A percentile compares a stretch with the other conserved stretches of the same genome.
Conservation (phyloP, 192 early-diverging fungal species). For the Geranomyces michiganensis region DNA sequence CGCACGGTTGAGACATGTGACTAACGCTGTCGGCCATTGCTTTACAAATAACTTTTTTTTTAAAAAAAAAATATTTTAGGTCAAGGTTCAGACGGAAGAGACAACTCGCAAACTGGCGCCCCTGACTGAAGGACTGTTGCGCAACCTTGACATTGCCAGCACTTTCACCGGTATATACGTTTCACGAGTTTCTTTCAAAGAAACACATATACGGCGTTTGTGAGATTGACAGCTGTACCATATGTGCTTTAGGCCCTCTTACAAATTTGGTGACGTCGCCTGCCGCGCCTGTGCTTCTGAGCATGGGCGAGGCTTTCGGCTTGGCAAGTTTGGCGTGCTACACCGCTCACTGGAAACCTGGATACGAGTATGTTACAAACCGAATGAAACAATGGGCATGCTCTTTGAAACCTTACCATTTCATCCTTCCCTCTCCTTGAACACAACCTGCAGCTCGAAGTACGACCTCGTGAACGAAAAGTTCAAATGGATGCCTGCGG, state of each 20-base stretch:
- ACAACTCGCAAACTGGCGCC: not conserved
- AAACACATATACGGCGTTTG: too few relatives aligned
- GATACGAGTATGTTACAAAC: conserved; percentile 5
- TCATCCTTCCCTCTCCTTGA: not conserved
- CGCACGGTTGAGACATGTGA: not conserved
- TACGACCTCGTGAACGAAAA: not conserved
- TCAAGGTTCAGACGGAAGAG: conserved; percentile 4
- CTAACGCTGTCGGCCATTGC: not conserved
- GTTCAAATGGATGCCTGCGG: not conserved
- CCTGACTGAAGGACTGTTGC: not conserved
- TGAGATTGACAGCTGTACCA: too few relatives aligned
- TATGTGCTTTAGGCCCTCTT: not conserved
- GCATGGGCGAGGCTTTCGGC: not conserved
- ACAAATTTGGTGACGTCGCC: not conserved
- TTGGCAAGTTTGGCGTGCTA: not conserved
- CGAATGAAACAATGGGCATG: too few relatives aligned
- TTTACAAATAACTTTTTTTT: too few relatives aligned
- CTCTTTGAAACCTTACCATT: too few relatives aligned
- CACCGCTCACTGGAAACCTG: not conserved
- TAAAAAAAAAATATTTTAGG: too few relatives aligned
- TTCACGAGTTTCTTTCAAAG: too few relatives aligned
- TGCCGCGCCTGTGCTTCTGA: not conserved
- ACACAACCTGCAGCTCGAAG: not conserved
- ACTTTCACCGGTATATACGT: conserved; percentile 1
- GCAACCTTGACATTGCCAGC: not conserved